Base-by-base conservation (phyloP, 371 early-diverging fungal genomes). In the Mucor irregularis region DNA sequence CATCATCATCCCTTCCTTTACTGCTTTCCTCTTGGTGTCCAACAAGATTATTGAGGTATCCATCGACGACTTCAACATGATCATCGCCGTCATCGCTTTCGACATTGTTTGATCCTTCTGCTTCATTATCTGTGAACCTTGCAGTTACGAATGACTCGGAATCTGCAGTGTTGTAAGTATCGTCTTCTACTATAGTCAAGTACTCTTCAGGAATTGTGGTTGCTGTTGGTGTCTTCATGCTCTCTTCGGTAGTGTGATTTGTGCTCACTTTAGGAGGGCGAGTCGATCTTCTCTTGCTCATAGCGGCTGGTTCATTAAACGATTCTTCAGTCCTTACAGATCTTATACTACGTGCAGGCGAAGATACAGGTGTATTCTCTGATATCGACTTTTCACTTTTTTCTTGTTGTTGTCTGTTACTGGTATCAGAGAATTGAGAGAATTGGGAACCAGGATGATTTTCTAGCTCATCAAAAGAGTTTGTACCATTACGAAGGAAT, bases 161-260 rank as follows among this genome's bases (percentile, higher is more conserved):
- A 61, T 90, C 93, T 40, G 90, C 68, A 55, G 71, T 76, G 56
- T 92, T 87, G 24, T 88, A 86, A 28, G 88, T 83, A 29, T 87
- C 86, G 37, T 89, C 88, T 39, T 84, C 82, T 9, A 84, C 51
- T 8, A 38, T 38, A 2, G 30, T n/a, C n/a, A 35, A 35, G 14
- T 42, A 42, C 5, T 42, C 17, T 7, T 13, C 44, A 11, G 31
- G 19, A 8, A 53, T 24, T 9, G 42, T 24, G 6, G 42, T 42
- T 21, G 42, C 42, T 0, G 42, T 30, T 16, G 40, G 52, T 22
- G 52, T 52, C 4, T 10, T 42, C 24, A 42, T 13, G 1, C 42
- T 25, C 9, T 42, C 42, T 3, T 42, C 42, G 24, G 52, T 39
- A 21, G 21, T 2, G 1, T 17, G n/a, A 19, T 22, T 31, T 1